Evolutionary conservation across 768 basidiomycete genomes (phyloP).

Genomic region (Lyophyllum decastes): DNA sequence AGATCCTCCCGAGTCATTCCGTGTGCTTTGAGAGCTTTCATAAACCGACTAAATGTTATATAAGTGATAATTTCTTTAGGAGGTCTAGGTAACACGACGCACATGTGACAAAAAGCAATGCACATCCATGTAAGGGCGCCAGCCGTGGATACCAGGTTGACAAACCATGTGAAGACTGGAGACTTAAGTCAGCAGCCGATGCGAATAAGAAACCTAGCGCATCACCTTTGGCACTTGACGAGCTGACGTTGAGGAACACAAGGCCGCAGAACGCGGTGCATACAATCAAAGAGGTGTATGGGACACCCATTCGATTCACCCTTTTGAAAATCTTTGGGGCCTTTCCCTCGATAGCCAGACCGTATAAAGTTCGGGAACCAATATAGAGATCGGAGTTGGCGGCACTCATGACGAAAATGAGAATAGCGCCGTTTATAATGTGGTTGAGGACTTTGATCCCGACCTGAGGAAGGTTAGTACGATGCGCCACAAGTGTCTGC

Average conservation of each 20-base stretch:
- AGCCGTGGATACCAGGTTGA: conserved; percentile 48
- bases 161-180: conserved; percentile 52
- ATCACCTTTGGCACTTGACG: conserved; percentile 53
- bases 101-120: conserved; percentile 65
- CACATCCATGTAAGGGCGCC: conserved; percentile 51
- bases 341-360: conserved; percentile 50
- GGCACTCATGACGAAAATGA: conserved; percentile 65
- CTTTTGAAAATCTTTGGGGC: conserved; percentile 45
- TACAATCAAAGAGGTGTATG: conserved; percentile 51
- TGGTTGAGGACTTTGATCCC: conserved; percentile 62
- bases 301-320: conserved; percentile 47
- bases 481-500: not conserved
- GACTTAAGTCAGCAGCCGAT: conserved; percentile 28
- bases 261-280: conserved; percentile 58
- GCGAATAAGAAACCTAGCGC: not conserved
- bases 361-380: conserved; percentile 49
- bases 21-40: conserved; percentile 44
- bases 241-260: conserved; percentile 57
- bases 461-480: conserved; percentile 27
- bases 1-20: conserved; percentile 42
- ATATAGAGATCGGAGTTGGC: conserved; percentile 67
- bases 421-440: conserved; percentile 64
- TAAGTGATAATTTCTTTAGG: not conserved
- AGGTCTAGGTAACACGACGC: conserved; percentile 19
- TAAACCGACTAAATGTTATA: conserved; percentile 34